These are phyloP conservation scores for Tilletia setariae DNA, from an alignment of 1,284 basidiomycete genomes.

Conservation along the genomic window DNA sequence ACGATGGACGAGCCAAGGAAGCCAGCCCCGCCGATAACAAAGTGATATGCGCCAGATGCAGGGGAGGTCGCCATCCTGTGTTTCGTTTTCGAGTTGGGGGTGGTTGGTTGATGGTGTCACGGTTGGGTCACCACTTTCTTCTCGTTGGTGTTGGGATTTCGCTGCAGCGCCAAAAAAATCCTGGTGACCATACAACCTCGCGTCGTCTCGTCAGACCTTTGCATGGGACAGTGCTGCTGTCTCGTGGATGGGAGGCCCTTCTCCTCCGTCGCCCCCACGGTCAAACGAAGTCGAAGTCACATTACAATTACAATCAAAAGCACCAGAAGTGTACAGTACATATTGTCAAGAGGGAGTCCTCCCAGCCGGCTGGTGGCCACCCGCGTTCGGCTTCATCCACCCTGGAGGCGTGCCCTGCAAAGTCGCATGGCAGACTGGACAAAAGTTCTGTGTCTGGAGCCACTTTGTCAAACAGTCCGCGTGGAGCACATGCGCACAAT, in stretches of 20 bases:
- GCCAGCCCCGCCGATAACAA: conserved; percentile 51
- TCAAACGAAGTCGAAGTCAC: too few species aligned
- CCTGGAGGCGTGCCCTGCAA: conserved; percentile 6
- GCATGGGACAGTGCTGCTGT: too few species aligned
- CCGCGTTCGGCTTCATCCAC: background rate
- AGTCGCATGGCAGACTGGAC: conserved; percentile 7
- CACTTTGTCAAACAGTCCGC: background rate
- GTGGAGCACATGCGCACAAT: conserved; percentile 6
- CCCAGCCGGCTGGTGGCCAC: too few species aligned
- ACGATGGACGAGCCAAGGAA: conserved; percentile 51
- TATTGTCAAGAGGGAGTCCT: too few species aligned
- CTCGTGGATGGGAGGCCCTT: too few species aligned
- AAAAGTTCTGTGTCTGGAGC: conserved; percentile 12
- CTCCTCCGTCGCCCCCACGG: too few species aligned
- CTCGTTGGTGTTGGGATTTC: background rate
- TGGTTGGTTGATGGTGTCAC: background rate
- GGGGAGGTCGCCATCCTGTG: conserved; percentile 8
- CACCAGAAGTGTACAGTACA: too few species aligned
- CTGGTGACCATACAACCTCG: too few species aligned
- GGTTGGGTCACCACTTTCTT: background rate
- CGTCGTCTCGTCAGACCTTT: too few species aligned
- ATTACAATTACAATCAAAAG: too few species aligned
- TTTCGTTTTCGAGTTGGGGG: background rate
- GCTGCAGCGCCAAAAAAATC: background rate
- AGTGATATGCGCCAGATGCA: conserved; percentile 25